These are phyloP conservation scores for Ascochyta fabae DNA, from an alignment of 2,329 filamentous ascomycete species.

Conservation along the genomic window DNA sequence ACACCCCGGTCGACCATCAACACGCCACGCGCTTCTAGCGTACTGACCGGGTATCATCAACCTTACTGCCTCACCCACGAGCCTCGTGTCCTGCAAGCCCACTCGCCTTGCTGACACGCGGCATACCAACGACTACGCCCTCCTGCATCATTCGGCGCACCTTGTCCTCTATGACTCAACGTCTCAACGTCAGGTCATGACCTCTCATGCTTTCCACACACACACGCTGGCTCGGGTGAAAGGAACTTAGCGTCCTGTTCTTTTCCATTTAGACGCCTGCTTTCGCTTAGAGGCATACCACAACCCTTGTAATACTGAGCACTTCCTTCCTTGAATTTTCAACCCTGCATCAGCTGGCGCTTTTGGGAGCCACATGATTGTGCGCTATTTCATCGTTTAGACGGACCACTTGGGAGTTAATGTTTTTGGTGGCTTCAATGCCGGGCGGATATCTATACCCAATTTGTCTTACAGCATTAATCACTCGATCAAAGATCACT, in stretches of 20 bases:
- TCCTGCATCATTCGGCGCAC: constrained; percentile 25
- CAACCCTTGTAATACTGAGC: constrained; percentile 47
- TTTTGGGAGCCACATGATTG: constrained; percentile 21
- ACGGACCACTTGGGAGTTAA: constrained; percentile 28
- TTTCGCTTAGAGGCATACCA: constrained; percentile 21
- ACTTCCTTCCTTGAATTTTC: constrained; percentile 33
- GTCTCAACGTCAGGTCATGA: constrained; percentile 32
- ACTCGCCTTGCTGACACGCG: constrained; percentile 23
- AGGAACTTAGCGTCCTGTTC: constrained; percentile 31
- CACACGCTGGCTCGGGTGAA: constrained; percentile 49
- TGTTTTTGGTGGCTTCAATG: constrained; percentile 27
- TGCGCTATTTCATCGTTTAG: constrained; percentile 26
- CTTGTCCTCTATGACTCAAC: constrained; percentile 27
- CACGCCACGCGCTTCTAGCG: constrained; percentile 12
- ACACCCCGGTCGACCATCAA: constrained; percentile 20
- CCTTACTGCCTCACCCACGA: constrained; percentile 23
- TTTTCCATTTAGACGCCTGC: constrained; percentile 36
- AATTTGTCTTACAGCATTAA: constrained; percentile 20
- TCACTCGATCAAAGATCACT: constrained; percentile 15
- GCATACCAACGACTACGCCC: constrained; percentile 24
- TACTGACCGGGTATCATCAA: constrained; percentile 26
- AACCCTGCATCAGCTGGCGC: constrained; percentile 44
- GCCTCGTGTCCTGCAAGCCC: constrained; percentile 27
- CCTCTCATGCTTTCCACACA: constrained; percentile 39
- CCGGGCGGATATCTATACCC: constrained; percentile 32